Evolutionary conservation across 148 eudicot species (phyloP).

Genomic region (Rhododendron ovatum): DNA sequence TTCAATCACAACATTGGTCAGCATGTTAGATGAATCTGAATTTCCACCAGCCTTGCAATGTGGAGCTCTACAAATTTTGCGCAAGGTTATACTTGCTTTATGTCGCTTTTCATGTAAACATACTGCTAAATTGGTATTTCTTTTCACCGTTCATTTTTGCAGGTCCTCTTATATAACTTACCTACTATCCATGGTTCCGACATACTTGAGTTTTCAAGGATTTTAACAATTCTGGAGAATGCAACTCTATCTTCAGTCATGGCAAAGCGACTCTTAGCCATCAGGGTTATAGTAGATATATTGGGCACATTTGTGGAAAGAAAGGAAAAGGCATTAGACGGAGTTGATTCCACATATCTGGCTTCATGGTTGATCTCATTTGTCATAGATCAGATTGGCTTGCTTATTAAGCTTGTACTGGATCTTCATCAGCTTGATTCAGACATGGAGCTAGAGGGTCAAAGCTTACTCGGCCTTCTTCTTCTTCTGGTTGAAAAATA

Average conservation of each 20-base stretch:
- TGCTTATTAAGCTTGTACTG: conserved; percentile 26
- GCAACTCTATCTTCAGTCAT: conserved; percentile 38
- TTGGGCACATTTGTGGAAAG: conserved; percentile 39
- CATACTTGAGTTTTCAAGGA: conserved; percentile 34
- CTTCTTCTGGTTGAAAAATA: conserved; percentile 33
- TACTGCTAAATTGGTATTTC: not conserved
- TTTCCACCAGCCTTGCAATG: conserved; percentile 42
- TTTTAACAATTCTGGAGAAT: conserved; percentile 34
- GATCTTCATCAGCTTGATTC: conserved; percentile 22
- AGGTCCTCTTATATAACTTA: conserved; percentile 47
- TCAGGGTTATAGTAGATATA: conserved; percentile 38
- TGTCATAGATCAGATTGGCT: conserved; percentile 37
- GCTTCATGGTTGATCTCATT: conserved; percentile 36
- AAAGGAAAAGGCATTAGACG: conserved; percentile 25
- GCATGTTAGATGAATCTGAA: conserved; percentile 37
- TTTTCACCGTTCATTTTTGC: conserved; percentile 21
- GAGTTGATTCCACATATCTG: conserved; percentile 24
- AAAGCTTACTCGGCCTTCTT: conserved; percentile 42
- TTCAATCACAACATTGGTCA: conserved; percentile 33
- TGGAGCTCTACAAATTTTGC: conserved; percentile 51
- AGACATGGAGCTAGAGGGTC: conserved; percentile 38
- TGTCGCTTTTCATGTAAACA: not conserved
- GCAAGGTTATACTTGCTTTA: conserved; percentile 38
- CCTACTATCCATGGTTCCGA: conserved; percentile 25
- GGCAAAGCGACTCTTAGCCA: conserved; percentile 49